Base-by-base conservation (phyloP, 2,329 filamentous ascomycete genomes). In the Mycosphaerella sp. region DNA sequence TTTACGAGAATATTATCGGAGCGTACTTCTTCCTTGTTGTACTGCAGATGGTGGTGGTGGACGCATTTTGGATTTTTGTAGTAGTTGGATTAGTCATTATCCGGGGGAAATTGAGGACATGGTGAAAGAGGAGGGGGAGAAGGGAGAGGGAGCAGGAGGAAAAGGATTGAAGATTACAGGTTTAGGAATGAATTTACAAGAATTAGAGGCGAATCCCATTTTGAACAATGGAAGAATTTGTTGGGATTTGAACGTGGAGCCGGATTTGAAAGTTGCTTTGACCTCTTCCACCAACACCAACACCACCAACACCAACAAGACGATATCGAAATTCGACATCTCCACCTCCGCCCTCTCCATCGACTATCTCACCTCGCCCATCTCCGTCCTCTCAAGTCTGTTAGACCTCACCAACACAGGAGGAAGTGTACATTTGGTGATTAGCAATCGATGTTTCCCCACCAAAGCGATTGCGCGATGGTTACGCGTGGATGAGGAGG, bases 401-500 rank as follows among this genome's bases (percentile, higher is more conserved):
- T 61, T 67, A 8, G 59, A 70, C 5, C 68, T 67, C 7, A 74
- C 73, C 14, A 74, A 69, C 4, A 56, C 62, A 1, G 74, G 73
- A 1, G 78, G 76, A 0, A 71, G 50, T 1, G 71, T 79, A n/a
- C 77, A 80, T 66, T 62, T 80, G 45, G 71, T 72, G 0, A 73
- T 80, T 40, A 76, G 73, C 29, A 78, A 80, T 62, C 72, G 78
- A 2, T 80, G 76, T 60, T 80, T 80, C 58, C 76, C 77, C 0
- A 78, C 75, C 1, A 80, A 81, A 59, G 77, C 73, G 1, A 72
- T 80, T 5, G 68, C 66, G 23, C 66, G 73, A 14, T 80, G 78
- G 78, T 63, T 78, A 61, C 63, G 67, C 50, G 64, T 77, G 29
- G 59, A 65, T 48, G 76, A 78, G 57, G 69, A 70, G 45, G 72